Evolutionary conservation across 768 basidiomycete species (phyloP).

Genomic region (Lactarius psammicola): DNA sequence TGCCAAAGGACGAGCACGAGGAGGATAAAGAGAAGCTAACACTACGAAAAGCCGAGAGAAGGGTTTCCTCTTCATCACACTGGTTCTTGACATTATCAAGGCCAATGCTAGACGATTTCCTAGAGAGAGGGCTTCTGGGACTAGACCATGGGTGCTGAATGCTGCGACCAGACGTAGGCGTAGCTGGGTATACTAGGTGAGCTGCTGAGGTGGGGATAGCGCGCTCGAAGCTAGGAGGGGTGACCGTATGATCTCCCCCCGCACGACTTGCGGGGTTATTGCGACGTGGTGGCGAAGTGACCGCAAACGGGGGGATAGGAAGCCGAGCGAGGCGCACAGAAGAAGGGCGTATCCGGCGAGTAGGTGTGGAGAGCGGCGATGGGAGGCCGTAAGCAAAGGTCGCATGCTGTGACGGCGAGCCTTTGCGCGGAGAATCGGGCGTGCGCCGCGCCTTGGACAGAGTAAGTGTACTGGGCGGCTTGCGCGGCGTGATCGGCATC

Average conservation of each 20-base stretch:
- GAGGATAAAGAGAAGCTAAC: neutral
- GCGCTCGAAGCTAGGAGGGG: neutral
- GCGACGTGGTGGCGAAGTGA: neutral
- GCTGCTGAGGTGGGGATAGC: too few species aligned
- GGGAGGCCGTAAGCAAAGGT: neutral
- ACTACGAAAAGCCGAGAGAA: neutral
- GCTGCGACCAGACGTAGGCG: too few species aligned
- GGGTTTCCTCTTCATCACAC: neutral
- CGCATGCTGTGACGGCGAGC: neutral
- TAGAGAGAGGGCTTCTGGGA: too few species aligned
- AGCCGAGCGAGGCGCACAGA: neutral
- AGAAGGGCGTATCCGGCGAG: conserved; percentile 1
- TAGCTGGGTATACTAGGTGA: too few species aligned
- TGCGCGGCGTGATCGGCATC: conserved; percentile 1
- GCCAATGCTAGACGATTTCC: neutral
- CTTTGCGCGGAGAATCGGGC: neutral
- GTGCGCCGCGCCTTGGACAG: neutral
- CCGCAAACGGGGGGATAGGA: neutral
- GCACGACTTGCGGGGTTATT: neutral
- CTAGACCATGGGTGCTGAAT: too few species aligned
- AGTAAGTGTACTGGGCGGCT: neutral
- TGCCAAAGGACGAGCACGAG: neutral
- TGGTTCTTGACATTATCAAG: too few species aligned
- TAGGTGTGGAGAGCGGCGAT: neutral
- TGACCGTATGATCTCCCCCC: neutral